Base-by-base conservation (phyloP, 768 basidiomycete genomes). In the Xerocomellus intermedius region DNA sequence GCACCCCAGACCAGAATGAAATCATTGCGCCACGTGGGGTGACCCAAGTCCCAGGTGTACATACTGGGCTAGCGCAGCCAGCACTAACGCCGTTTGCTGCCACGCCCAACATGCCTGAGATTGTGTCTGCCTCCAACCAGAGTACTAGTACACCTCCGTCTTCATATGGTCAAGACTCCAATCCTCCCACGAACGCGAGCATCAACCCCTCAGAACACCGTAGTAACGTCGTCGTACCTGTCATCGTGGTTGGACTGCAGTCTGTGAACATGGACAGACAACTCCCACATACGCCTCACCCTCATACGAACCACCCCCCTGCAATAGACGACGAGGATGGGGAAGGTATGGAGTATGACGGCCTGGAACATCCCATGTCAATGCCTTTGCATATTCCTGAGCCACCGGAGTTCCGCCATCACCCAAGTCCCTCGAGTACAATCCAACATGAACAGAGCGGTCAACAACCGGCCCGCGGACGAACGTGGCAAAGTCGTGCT, bases 191-290 rank as follows among this genome's bases (percentile, higher is more conserved):
- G 43, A 58, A 58, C 44, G 21, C 62, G 22, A 44, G 19, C 26
- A 51, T 53, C 43, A 67, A 67, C 58, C 55, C 41, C 17, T 44
- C 62, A 48, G 69, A 66, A 50, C 60, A 65, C n/a, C 69, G 64
- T 19, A 50, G 45, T 47, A 77, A 77, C 59, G 72, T 83, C 21
- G 86, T 91, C 35, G 83, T 91, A 14, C 90, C 90, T 19, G 88
- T 92, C 57, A 90, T 92, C 56, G 84, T 92, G 51, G 89, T 92
- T 26, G 90, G 90, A 9, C 72, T 92, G 42, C 90, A 91, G 70
- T 87, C 85, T 54, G 87, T 91, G 32, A 80, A 81, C 64, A 70
- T 77, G 61, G 77, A 76, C 53, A 69, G 73, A 56, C 73, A 70
- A 22, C 70, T 52, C 50, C 67, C 66, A 51, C 58, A 58, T 26